Evolutionary conservation across 805 yeast species (phyloP), one percentile per base, ranked within the genome.

Genomic region (Tetrapisispora pingtungensis): DNA sequence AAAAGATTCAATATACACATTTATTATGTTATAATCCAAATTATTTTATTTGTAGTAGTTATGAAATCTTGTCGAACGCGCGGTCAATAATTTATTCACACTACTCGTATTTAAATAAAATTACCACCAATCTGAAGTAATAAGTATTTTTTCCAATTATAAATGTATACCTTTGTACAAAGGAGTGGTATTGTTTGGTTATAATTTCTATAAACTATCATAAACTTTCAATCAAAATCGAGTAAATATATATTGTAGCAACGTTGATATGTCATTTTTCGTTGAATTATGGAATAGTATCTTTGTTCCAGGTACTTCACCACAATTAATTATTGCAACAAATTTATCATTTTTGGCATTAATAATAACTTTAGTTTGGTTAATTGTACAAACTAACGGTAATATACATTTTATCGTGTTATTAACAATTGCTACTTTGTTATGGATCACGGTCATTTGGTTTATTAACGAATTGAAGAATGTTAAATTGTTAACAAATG

Each of bases 401-500:
- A 72, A 70, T 54, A 74, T 84, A 45, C 98, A 93, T 63, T 69
- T 77, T 60, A 62, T 79, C 55, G 61, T 75, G 46, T 56, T 81
- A 49, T 57, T 73, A 37, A 67, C 75, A 20, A 72, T 87, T 41
- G 77, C 90, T 0, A 44, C 74, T 7, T 66, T 78, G 17, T 69
- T 93, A 20, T 93, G 96, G 84, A 81, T 70, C 0, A 72, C 84
- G 1, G 80, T 90, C 42, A 76, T 88, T 13, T 93, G 98, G 98
- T 93, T 90, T 58, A 76, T 89, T 13, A 59, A 62, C 10, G 97
- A 89, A 63, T 61, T 87, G 56, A 62, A 67, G 17, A 68, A 71
- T 44, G 58, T 51, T 3, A 67, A 68, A 45, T 69, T 62, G 41
- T 47, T 46, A 46, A 46, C 53, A 33, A 64, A 64, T 44, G 49